Conservation (phyloP, 1,284 basidiomycete species). For the Ceratorhiza oryzae-sativae region DNA sequence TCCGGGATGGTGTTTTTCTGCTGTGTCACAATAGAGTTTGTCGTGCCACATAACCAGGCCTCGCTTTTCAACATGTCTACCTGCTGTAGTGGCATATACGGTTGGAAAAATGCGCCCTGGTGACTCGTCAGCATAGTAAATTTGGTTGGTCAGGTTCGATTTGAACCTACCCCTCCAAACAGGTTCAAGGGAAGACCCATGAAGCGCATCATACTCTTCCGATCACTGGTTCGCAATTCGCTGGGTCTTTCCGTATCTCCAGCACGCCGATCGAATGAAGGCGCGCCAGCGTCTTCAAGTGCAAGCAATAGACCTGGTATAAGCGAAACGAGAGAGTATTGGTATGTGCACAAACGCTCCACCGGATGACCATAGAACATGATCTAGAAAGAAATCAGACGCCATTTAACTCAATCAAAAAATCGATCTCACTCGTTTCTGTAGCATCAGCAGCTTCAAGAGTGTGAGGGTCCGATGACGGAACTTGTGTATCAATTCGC, state of each 20-base stretch:
- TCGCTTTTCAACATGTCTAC: slow-evolving; percentile 85
- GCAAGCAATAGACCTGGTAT: slow-evolving; percentile 88
- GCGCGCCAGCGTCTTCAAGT: slow-evolving; percentile 91
- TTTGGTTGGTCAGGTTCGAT: not conserved
- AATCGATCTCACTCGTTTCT: slow-evolving; percentile 70
- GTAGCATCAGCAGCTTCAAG: slow-evolving; percentile 93
- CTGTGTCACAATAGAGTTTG: slow-evolving; percentile 95
- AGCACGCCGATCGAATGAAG: slow-evolving; percentile 77
- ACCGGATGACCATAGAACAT: slow-evolving; percentile 98
- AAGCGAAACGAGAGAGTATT: slow-evolving; percentile 91
- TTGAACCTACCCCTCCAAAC: slow-evolving; percentile 71
- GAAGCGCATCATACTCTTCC: slow-evolving; percentile 88
- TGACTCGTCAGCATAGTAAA: not conserved
- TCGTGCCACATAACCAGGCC: slow-evolving; percentile 91
- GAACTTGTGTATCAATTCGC: slow-evolving; percentile 93
- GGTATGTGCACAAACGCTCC: slow-evolving; percentile 94
- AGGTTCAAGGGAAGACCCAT: slow-evolving; percentile 89
- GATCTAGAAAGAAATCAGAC: slow-evolving; percentile 61
- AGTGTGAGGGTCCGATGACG: slow-evolving; percentile 91
- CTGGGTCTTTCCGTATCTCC: slow-evolving; percentile 73
- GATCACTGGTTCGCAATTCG: slow-evolving; percentile 87
- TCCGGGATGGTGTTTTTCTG: slow-evolving; percentile 86
- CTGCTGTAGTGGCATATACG: slow-evolving; percentile 96
- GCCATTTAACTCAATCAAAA: not conserved
- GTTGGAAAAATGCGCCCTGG: slow-evolving; percentile 95